Percentiles rank a stretch among this genome's conserved stretches.
These are phyloP conservation scores for Cicer yamashitae DNA, from an alignment of 306 rosid species.

Conservation along the genomic window DNA sequence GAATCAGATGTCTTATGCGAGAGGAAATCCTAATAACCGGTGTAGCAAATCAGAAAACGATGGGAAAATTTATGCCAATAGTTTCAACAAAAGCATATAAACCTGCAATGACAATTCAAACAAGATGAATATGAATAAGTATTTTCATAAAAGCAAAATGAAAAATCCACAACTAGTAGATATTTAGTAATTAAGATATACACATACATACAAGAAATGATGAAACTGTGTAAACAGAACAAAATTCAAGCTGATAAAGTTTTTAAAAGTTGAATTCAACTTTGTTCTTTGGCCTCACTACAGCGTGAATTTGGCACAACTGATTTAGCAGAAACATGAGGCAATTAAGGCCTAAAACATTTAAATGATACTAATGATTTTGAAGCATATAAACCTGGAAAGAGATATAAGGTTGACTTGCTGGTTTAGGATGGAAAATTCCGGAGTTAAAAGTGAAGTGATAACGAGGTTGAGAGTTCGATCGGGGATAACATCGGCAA, in stretches of 20 bases:
- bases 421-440: too few species aligned
- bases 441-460: too few species aligned
- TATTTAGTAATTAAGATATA: background rate
- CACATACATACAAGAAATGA: conserved; percentile 3
- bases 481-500: too few species aligned
- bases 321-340: background rate
- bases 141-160: conserved; percentile 21
- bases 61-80: background rate
- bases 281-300: background rate
- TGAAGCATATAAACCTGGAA: background rate
- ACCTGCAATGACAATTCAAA: conserved; percentile 55
- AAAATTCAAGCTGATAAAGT: conserved; percentile 21
- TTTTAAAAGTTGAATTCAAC: background rate
- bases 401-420: background rate
- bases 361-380: background rate
- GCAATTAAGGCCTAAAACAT: background rate
- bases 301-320: background rate
- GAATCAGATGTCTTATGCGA: conserved; percentile 50
- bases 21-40: conserved; percentile 1
- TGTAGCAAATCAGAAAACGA: conserved; percentile 31
- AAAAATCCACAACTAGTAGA: background rate
- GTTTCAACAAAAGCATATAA: conserved; percentile 35
- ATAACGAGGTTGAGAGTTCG: too few species aligned
- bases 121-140: conserved; percentile 18
- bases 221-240: background rate